These are phyloP conservation scores for Zygosaccharomyces bisporus DNA, from an alignment of 805 yeast genomes.

Conservation along the genomic window DNA sequence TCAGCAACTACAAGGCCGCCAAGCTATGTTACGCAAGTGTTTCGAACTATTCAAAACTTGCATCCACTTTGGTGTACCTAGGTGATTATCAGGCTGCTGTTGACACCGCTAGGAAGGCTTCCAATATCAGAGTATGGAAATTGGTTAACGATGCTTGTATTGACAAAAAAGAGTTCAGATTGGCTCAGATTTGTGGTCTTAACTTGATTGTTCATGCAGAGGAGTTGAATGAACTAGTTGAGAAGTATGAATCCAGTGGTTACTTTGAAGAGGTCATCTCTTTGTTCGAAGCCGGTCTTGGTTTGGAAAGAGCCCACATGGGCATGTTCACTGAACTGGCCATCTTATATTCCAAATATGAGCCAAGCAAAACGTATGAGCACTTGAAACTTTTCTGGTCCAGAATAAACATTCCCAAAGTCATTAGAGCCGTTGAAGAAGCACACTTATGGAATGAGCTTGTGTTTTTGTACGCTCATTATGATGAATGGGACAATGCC, in stretches of 20 bases:
- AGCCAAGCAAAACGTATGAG: slow-evolving; percentile 88
- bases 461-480: slow-evolving; percentile 93
- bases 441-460: slow-evolving; percentile 97
- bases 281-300: slow-evolving; percentile 90
- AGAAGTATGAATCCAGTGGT: slow-evolving; percentile 83
- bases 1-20: slow-evolving; percentile 86
- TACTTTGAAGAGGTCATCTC: slow-evolving; percentile 89
- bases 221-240: slow-evolving; percentile 85
- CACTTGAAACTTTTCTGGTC: slow-evolving; percentile 98
- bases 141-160: slow-evolving; percentile 96
- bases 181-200: slow-evolving; percentile 98
- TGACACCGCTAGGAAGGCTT: slow-evolving; percentile 97
- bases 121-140: slow-evolving; percentile 91
- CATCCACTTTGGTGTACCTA: slow-evolving; percentile 91
- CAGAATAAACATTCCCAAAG: slow-evolving; percentile 95
- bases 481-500: slow-evolving; percentile 99
- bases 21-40: slow-evolving; percentile 79
- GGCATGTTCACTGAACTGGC: slow-evolving; percentile 99
- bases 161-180: slow-evolving; percentile 88
- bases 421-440: slow-evolving; percentile 84
- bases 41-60: slow-evolving; percentile 92
- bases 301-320: slow-evolving; percentile 98
- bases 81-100: slow-evolving; percentile 95
- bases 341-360: slow-evolving; percentile 81
- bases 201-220: slow-evolving; percentile 96